phyloP scores from a whole-genome alignment of 192 early-diverging fungal species.

The Coemansia sp. region DNA sequence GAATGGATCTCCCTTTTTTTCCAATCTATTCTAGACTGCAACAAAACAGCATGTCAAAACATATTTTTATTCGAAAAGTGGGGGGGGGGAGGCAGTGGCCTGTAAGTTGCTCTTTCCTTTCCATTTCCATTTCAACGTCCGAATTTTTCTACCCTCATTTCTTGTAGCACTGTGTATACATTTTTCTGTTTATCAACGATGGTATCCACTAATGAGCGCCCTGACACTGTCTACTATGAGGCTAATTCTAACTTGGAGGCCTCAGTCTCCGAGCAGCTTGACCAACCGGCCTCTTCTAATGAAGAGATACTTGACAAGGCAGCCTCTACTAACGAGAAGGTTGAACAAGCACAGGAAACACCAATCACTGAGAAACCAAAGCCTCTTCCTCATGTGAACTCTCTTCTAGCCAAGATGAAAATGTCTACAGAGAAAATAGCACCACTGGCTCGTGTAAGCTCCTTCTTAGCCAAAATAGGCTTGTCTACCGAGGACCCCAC shows the following conservation, averaged over 20 bases:
- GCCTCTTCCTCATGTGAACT: background rate
- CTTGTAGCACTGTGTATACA: too few relatives aligned
- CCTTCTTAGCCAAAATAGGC: background rate
- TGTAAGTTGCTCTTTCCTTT: too few relatives aligned
- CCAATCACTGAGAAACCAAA: background rate
- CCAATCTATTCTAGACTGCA: too few relatives aligned
- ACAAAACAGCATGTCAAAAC: too few relatives aligned
- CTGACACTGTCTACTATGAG: background rate
- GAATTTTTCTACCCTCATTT: too few relatives aligned
- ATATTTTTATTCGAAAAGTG: too few relatives aligned
- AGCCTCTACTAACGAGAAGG: background rate
- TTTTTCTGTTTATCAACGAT: background rate
- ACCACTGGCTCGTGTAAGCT: background rate
- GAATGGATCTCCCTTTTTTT: too few relatives aligned
- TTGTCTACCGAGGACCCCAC: background rate
- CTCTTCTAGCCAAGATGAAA: background rate
- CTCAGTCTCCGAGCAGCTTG: background rate
- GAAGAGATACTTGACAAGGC: background rate
- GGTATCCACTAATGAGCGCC: background rate
- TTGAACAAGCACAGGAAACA: background rate
- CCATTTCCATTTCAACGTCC: too few relatives aligned
- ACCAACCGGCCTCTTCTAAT: background rate
- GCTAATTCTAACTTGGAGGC: background rate
- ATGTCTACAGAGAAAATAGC: background rate
- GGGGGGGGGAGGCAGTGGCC: too few relatives aligned